Conservation (phyloP, 1,139 yeast genomes). For the Zygoascus hellenicus region DNA sequence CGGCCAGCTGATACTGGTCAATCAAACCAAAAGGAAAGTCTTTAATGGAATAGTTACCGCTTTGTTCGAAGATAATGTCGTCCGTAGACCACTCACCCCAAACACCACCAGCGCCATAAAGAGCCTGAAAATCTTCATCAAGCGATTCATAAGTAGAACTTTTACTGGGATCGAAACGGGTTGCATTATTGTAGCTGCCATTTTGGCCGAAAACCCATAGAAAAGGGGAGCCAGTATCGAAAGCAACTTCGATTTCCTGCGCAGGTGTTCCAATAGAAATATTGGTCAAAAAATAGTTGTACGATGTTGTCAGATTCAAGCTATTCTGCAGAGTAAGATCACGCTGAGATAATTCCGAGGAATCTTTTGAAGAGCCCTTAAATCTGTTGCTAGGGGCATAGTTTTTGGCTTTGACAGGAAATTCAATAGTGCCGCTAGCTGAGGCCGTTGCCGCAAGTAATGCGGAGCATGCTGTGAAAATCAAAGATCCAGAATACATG, state of each 20-base stretch:
- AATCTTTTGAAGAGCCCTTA: not conserved
- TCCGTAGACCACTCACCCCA: conserved; percentile 64
- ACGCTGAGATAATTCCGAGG: not conserved
- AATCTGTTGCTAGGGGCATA: conserved; percentile 3
- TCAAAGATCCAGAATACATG: too few species aligned
- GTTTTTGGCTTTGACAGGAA: not conserved
- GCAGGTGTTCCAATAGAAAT: conserved; percentile 33
- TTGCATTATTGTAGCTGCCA: conserved; percentile 24
- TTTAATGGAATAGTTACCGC: conserved; percentile 31
- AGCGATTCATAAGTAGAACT: conserved; percentile 22
- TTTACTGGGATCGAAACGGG: conserved; percentile 34
- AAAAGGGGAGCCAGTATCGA: conserved; percentile 40
- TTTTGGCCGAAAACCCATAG: conserved; percentile 39
- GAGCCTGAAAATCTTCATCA: conserved; percentile 35
- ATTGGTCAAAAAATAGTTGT: conserved; percentile 31
- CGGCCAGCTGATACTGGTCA: conserved; percentile 24
- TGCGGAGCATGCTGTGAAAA: not conserved
- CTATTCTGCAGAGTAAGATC: conserved; percentile 10
- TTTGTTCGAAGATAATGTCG: conserved; percentile 39
- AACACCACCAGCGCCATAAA: conserved; percentile 64
- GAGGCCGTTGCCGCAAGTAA: not conserved
- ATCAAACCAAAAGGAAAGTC: conserved; percentile 47
- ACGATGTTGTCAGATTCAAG: conserved; percentile 21
- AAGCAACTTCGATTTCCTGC: conserved; percentile 31
- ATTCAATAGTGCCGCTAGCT: not conserved